Conservation (phyloP, 2,329 filamentous ascomycete species). For the Aspergillus ochraceus region DNA sequence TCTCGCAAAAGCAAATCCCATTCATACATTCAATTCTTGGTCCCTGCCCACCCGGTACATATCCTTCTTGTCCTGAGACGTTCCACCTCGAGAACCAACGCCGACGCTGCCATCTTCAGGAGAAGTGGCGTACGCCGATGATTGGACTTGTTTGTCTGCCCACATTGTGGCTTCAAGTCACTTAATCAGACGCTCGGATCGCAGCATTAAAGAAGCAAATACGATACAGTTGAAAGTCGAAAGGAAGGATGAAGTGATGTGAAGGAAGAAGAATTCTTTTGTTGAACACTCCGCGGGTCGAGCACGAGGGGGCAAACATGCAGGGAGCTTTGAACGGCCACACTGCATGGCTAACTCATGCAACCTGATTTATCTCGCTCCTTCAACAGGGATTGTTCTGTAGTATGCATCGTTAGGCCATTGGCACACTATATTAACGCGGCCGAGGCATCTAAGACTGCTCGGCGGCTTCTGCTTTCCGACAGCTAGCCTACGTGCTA, state of each 20-base stretch:
- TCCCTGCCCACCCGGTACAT: slow-evolving; percentile 35
- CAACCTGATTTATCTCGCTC: no score
- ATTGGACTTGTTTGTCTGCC: slow-evolving; percentile 17
- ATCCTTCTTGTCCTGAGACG: slow-evolving; percentile 30
- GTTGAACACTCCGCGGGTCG: slow-evolving; percentile 4
- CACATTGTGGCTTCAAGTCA: slow-evolving; percentile 10
- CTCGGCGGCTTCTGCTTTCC: no score
- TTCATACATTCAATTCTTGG: slow-evolving; percentile 32
- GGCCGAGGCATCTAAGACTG: no score
- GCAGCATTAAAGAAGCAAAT: no score
- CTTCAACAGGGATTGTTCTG: no score
- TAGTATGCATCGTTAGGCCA: no score
- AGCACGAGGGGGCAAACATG: no score
- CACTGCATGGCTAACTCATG: no score
- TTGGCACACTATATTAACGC: no score
- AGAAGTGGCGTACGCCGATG: slow-evolving; percentile 4
- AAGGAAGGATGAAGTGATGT: background rate
- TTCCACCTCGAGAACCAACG: slow-evolving; percentile 18
- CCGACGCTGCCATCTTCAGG: slow-evolving; percentile 9
- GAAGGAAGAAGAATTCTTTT: background rate
- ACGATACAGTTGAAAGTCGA: background rate
- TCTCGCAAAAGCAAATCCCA: background rate
- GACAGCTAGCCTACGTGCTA: no score
- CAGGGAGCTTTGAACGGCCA: no score
- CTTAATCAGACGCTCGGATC: no score